Evolutionary conservation across 192 early-diverging fungal species (phyloP), one percentile per base, ranked within the genome.

Genomic region (Gamsiella multidivaricata): DNA sequence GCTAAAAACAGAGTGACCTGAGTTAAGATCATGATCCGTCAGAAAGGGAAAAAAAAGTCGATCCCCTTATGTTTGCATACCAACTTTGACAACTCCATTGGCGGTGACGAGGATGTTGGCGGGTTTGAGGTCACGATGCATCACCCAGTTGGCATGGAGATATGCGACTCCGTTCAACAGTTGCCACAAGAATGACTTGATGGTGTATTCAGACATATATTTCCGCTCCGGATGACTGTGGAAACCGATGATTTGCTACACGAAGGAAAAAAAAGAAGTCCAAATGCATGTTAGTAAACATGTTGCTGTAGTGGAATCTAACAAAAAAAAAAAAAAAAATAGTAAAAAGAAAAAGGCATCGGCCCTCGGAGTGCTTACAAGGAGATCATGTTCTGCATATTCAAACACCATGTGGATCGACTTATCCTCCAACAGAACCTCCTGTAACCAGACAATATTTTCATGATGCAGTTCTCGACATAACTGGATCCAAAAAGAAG

Each of bases 391-490:
- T 70, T 98, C 96, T 6, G 96, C 94, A 75, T 96, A 98, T 43
- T 97, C 96, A 88, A 98, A 94, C 36, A 98, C 92, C 95, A 98
- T 97, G 59, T 93, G 90, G 33, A 98, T 97, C 7, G 93, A 92
- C 57, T 94, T 92, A 76, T 98, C 96, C 57, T 97, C 94, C 52
- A 97, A 73, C 0, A 96, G 65, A 0, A 98, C 96, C 71, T 98
- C 95, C 71, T 93, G 88, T 22, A 97, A 78, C 50, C 87, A 86
- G 18, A 97, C 86, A 52, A 97, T 87, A 80, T 98, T 98, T 61
- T 93, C 91, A 55, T 98, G 95, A 42, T 83, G 84, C 37, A 98
- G 85, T 71, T 98, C 96, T 29, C 94, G 87, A 58, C 96, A 97
- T 39, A 98, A 83, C 83, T 90, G 61, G 15, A 32, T 20, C n/a